These are phyloP conservation scores for Colletotrichum neosansevieriae DNA, from an alignment of 2,329 filamentous ascomycete species.

Conservation along the genomic window DNA sequence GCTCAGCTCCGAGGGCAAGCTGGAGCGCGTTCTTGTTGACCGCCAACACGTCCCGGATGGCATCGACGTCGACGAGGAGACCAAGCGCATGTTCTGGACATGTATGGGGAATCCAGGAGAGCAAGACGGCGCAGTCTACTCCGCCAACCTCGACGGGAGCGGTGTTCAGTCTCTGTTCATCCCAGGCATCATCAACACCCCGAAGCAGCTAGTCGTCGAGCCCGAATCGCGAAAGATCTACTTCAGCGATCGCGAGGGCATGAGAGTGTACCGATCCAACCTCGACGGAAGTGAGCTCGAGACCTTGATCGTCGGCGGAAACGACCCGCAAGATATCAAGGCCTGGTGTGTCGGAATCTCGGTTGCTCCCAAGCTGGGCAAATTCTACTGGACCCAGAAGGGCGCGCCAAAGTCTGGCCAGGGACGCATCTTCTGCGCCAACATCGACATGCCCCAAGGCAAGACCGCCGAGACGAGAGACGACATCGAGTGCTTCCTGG, in stretches of 20 bases:
- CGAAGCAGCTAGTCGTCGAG: conserved; percentile 56
- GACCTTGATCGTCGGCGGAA: conserved; percentile 53
- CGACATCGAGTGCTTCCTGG: conserved; percentile 58
- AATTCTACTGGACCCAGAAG: conserved; percentile 73
- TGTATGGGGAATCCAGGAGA: conserved; percentile 58
- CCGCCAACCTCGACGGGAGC: conserved; percentile 62
- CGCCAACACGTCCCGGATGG: conserved; percentile 56
- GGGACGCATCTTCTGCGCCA: conserved; percentile 66
- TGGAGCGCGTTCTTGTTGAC: conserved; percentile 43
- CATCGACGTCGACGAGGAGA: conserved; percentile 51
- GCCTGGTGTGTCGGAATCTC: conserved; percentile 69
- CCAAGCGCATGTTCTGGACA: conserved; percentile 61
- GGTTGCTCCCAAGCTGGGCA: conserved; percentile 55
- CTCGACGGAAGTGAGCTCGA: conserved; percentile 55
- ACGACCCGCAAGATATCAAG: conserved; percentile 48
- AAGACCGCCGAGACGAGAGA: conserved; percentile 50
- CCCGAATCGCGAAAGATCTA: conserved; percentile 51
- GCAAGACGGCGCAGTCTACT: conserved; percentile 57
- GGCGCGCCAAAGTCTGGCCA: conserved; percentile 62
- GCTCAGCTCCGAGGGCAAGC: conserved; percentile 42
- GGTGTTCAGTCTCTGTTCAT: conserved; percentile 58
- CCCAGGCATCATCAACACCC: conserved; percentile 60
- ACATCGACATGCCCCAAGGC: conserved; percentile 53
- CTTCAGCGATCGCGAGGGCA: conserved; percentile 58
- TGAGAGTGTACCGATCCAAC: conserved; percentile 53